These are phyloP conservation scores for Cystobasidium sp. DNA, from an alignment of 1,284 basidiomycete species.

Conservation along the genomic window DNA sequence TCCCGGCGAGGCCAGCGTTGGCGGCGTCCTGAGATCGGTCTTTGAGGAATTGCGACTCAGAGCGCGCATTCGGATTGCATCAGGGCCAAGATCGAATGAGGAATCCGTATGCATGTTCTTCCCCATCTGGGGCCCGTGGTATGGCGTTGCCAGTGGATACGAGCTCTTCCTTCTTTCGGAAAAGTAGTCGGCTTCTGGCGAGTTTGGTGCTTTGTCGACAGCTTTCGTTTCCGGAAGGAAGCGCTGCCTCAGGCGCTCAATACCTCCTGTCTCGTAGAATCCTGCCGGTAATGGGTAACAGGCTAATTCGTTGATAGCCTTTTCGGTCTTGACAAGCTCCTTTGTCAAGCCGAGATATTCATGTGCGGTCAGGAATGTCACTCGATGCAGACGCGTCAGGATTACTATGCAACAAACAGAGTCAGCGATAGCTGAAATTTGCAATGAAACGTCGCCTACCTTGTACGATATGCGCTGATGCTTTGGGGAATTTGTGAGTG, in stretches of 20 bases:
- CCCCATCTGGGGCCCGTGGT: constrained; percentile 54
- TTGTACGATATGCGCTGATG: constrained; percentile 96
- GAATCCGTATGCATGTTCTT: constrained; percentile 42
- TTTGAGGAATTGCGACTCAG: constrained; percentile 8
- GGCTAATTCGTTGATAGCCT: constrained; percentile 93
- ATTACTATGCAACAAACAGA: constrained; percentile 67
- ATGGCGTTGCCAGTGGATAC: constrained; percentile 49
- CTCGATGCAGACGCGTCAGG: constrained; percentile 90
- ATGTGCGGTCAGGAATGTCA: constrained; percentile 93
- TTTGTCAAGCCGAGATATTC: constrained; percentile 93
- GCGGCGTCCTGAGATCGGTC: neutral
- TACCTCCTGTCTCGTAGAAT: constrained; percentile 93
- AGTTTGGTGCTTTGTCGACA: constrained; percentile 45
- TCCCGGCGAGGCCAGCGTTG: neutral
- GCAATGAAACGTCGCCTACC: constrained; percentile 59
- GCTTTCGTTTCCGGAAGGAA: constrained; percentile 61
- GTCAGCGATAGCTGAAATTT: neutral
- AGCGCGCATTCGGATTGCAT: constrained; percentile 24
- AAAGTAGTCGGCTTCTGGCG: constrained; percentile 44
- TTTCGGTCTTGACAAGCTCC: constrained; percentile 94
- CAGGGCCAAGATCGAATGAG: constrained; percentile 26
- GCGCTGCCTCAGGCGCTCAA: constrained; percentile 83
- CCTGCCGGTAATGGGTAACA: constrained; percentile 87
- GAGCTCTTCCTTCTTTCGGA: constrained; percentile 24
- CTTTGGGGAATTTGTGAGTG: constrained; percentile 94